These are phyloP conservation scores for Penicillium sumatraense DNA, from an alignment of 2,329 filamentous ascomycete genomes.

Conservation along the genomic window DNA sequence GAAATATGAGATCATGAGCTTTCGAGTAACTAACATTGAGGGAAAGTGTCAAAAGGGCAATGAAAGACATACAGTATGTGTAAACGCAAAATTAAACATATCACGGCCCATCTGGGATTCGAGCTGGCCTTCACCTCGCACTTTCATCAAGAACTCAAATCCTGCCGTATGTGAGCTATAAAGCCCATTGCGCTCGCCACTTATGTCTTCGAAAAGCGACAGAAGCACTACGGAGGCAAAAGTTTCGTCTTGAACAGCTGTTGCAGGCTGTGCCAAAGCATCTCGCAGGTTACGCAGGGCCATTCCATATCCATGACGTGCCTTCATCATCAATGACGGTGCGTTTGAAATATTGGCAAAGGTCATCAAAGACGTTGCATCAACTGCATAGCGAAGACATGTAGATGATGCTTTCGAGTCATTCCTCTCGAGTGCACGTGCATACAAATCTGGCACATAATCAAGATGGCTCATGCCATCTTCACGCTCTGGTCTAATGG, in stretches of 20 bases:
- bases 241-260: constrained; percentile 42
- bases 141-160: constrained; percentile 40
- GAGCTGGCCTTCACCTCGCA: constrained; percentile 37
- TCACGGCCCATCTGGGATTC: constrained; percentile 36
- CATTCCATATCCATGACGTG: constrained; percentile 36
- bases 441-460: constrained; percentile 42
- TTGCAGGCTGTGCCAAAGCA: constrained; percentile 33
- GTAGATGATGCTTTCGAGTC: constrained; percentile 21
- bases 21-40: background rate
- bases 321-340: constrained; percentile 31
- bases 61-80: constrained; percentile 36
- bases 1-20: constrained; percentile 3
- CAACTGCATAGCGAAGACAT: constrained; percentile 40
- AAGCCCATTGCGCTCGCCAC: constrained; percentile 40
- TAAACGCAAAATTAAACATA: constrained; percentile 43
- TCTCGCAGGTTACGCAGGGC: constrained; percentile 35
- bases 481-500: constrained; percentile 28
- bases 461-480: constrained; percentile 39
- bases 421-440: constrained; percentile 28
- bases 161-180: constrained; percentile 42
- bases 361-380: constrained; percentile 41
- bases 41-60: background rate
- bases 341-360: constrained; percentile 36
- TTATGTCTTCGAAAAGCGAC: constrained; percentile 45
- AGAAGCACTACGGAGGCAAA: constrained; percentile 43